These are phyloP conservation scores for carrot (Daucus carota) DNA, from an alignment of 129 eudicot species.

Conservation along the genomic window DNA sequence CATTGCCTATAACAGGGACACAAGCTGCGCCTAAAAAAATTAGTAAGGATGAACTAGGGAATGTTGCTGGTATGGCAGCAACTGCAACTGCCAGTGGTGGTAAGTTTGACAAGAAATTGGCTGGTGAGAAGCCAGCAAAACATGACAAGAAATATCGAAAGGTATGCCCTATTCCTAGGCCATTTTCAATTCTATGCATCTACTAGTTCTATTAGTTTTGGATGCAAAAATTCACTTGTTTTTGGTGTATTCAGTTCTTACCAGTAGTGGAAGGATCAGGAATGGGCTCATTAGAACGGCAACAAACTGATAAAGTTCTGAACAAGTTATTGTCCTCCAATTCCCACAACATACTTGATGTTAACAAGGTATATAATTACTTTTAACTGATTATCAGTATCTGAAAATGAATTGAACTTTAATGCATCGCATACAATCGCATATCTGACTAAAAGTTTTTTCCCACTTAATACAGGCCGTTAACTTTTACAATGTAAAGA, in stretches of 20 bases:
- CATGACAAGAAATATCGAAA: conserved; percentile 89
- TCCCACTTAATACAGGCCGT: conserved; percentile 49
- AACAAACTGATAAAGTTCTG: conserved; percentile 74
- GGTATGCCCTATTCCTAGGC: conserved; percentile 25
- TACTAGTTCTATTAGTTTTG: background rate
- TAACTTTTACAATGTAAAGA: conserved; percentile 76
- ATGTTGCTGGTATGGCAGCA: conserved; percentile 96
- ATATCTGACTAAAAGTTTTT: background rate
- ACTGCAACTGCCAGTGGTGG: conserved; percentile 97
- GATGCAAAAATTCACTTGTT: background rate
- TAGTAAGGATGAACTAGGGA: conserved; percentile 67
- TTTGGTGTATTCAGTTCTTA: conserved; percentile 43
- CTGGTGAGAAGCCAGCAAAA: conserved; percentile 86
- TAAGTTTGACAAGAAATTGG: conserved; percentile 84
- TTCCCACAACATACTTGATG: conserved; percentile 69
- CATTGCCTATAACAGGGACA: conserved; percentile 85
- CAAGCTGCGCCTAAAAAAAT: conserved; percentile 70
- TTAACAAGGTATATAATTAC: conserved; percentile 45
- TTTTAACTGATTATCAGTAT: background rate
- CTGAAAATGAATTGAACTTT: background rate
- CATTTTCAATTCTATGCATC: background rate
- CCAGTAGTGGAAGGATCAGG: conserved; percentile 89
- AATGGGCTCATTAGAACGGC: conserved; percentile 71
- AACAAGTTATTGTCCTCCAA: conserved; percentile 69
- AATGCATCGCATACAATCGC: background rate